These are phyloP conservation scores for Trypethelium eluteriae DNA, from an alignment of 495 filamentous ascomycete species.

Conservation along the genomic window DNA sequence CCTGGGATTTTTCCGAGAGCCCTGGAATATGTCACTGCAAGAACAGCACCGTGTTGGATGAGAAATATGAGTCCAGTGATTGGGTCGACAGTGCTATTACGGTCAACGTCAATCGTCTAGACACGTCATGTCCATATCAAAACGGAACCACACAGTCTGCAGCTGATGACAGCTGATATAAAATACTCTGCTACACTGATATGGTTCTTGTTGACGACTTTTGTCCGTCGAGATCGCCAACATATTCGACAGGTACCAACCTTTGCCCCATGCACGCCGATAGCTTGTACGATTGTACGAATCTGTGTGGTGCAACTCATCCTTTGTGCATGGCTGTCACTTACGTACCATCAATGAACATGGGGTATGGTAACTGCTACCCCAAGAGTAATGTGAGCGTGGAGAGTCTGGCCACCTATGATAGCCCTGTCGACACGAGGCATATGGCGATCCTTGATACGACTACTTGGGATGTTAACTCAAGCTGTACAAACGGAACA, in stretches of 20 bases:
- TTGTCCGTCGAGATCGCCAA: background rate
- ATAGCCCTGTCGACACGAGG: background rate
- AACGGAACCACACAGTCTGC: background rate
- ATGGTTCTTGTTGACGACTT: background rate
- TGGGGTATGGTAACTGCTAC: background rate
- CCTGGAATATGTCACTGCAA: constrained; percentile 1
- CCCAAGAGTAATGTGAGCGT: background rate
- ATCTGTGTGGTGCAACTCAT: background rate
- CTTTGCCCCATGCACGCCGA: background rate
- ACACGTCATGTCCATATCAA: background rate
- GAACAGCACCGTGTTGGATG: background rate
- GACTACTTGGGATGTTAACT: background rate
- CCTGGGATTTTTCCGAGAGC: background rate
- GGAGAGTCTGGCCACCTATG: background rate
- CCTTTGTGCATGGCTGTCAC: background rate
- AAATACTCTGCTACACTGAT: background rate
- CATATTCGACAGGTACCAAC: background rate
- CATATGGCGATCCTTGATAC: background rate
- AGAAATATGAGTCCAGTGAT: background rate
- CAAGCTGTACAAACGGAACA: background rate
- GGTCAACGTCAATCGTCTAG: background rate
- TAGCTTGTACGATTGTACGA: background rate
- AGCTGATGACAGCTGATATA: background rate
- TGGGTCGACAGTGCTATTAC: background rate
- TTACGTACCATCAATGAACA: background rate